phyloP scores from a whole-genome alignment of 2,329 filamentous ascomycete genomes.

The Penicillium sp. region DNA sequence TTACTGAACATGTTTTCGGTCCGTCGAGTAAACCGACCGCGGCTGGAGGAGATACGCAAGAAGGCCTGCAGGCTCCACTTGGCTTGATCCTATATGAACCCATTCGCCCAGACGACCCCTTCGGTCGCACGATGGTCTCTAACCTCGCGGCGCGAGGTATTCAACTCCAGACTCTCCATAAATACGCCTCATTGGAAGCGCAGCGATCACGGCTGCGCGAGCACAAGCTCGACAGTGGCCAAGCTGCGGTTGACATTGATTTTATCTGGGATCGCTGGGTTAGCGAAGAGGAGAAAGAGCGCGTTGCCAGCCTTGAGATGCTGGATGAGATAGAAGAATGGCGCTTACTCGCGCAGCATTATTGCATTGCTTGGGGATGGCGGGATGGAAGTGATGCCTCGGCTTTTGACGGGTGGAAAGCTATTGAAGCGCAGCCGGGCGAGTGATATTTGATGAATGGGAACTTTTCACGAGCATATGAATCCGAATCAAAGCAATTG shows the following conservation, averaged over 20 bases:
- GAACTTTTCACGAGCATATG: background rate
- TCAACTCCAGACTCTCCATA: constrained; percentile 72
- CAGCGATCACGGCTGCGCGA: constrained; percentile 64
- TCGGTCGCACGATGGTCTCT: constrained; percentile 85
- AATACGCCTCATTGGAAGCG: constrained; percentile 62
- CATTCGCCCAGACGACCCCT: constrained; percentile 74
- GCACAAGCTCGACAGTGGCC: constrained; percentile 60
- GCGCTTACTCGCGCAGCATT: constrained; percentile 79
- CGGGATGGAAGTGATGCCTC: constrained; percentile 45
- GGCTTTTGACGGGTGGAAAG: constrained; percentile 37
- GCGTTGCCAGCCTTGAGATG: constrained; percentile 75
- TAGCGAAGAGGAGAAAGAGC: constrained; percentile 63
- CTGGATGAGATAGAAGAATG: constrained; percentile 96
- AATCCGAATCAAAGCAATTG: too few relatives aligned
- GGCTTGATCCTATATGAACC: constrained; percentile 83
- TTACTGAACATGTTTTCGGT: constrained; percentile 51
- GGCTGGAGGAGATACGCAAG: constrained; percentile 1
- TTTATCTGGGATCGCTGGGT: constrained; percentile 79
- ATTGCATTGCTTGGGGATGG: constrained; percentile 86
- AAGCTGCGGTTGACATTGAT: constrained; percentile 57
- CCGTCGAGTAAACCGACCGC: constrained; percentile 22
- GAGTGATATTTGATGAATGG: constrained; percentile 6
- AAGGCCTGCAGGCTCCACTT: constrained; percentile 34
- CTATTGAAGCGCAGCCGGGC: constrained; percentile 28
- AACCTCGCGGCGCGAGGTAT: constrained; percentile 82